Base-by-base conservation (phyloP, 768 basidiomycete genomes). In the Sutorius australiensis region DNA sequence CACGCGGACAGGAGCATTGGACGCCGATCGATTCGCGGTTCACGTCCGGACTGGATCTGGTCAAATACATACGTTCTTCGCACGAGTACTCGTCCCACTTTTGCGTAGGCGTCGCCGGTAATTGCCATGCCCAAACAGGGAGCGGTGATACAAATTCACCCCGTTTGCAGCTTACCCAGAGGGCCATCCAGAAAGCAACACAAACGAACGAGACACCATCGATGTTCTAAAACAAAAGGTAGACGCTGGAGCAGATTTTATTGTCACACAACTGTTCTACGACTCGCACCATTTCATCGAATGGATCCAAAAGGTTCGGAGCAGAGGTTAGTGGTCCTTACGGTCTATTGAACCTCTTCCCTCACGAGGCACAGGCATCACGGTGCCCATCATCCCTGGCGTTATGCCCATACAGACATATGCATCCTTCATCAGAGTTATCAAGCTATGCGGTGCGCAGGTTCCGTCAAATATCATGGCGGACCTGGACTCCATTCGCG, bases 391-490 rank as follows among this genome's bases (percentile, higher is more conserved):
- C 59, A 87, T 99, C 55, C 93, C 97, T 9, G 93, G 95, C 11
- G 83, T 98, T 50, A 97, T 98, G 94, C 95, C 97, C 0, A 92
- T 99, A 51, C 97, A 98, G 66, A 98, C 91, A 21, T 95, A 94
- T 67, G 82, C 87, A 5, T 97, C 97, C 1, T 98, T 99, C 72
- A 75, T 88, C 41, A 85, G 97, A 42, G 76, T 98, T 61, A 90
- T 87, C 19, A 97, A 95, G 67, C 76, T 99, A 40, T 95, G 92
- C 56, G 88, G 89, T 16, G 83, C 86, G 3, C 77, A 76, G 19
- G 84, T 98, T 16, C 95, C 95, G 0, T 71, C 77, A 3, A 64
- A 73, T 11, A 75, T 95, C 45, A 76, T 86, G 71, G 63, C 77
- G 2, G 83, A 82, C 54, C 73, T 98, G 0, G 82, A 89, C 27